Percentiles rank a stretch among this genome's conserved stretches.
Conservation (phyloP, 495 filamentous ascomycete genomes). For the Lindgomyces ingoldianus region DNA sequence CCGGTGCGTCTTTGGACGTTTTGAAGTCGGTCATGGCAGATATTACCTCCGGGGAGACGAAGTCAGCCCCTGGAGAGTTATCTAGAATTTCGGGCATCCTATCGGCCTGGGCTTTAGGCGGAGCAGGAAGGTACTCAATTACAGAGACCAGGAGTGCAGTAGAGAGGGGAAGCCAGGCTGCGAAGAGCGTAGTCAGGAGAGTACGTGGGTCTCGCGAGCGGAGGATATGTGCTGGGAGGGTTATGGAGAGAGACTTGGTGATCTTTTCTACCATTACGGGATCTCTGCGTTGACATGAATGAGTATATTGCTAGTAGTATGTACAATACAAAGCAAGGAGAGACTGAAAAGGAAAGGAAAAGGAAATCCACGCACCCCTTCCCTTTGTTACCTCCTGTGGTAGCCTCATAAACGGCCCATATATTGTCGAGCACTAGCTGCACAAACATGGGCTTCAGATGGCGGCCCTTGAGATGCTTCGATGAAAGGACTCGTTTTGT, state of each 20-base stretch:
- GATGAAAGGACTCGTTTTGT: constrained; percentile 87
- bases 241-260: constrained; percentile 84
- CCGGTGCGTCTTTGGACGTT: constrained; percentile 65
- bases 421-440: constrained; percentile 94
- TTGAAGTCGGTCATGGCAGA: constrained; percentile 82
- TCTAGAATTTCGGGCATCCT: constrained; percentile 77
- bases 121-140: constrained; percentile 88
- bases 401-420: constrained; percentile 96
- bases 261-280: constrained; percentile 86
- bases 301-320: constrained; percentile 40
- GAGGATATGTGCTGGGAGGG: constrained; percentile 76
- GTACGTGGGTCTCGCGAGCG: constrained; percentile 81
- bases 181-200: constrained; percentile 81
- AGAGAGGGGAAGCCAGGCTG: constrained; percentile 88
- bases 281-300: constrained; percentile 60
- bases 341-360: constrained; percentile 30
- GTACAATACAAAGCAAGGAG: constrained; percentile 33
- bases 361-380: constrained; percentile 65
- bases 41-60: constrained; percentile 66
- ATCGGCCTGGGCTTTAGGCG: constrained; percentile 76
- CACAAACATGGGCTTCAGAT: constrained; percentile 95
- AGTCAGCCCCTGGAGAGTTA: constrained; percentile 73
- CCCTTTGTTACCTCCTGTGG: constrained; percentile 73
- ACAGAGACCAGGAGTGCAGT: constrained; percentile 91
- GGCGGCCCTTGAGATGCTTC: constrained; percentile 90